Evolutionary conservation across 345 rosid genomes (phyloP).

Genomic region (Anacardium occidentale): DNA sequence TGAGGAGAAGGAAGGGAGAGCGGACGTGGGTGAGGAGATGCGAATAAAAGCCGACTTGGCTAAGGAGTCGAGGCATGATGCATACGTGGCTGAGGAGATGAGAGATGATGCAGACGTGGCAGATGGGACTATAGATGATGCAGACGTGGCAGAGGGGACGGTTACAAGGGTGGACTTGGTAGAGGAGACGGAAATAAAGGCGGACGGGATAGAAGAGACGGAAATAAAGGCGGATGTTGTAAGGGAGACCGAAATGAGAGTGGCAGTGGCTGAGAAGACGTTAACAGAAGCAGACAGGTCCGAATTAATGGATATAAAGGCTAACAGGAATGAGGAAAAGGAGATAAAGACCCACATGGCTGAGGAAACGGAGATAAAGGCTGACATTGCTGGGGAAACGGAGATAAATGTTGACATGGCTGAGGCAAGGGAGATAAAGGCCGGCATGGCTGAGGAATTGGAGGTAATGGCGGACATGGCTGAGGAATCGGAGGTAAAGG

Average conservation of each 20-base stretch:
- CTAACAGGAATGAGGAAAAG: constrained; percentile 17
- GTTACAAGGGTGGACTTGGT: constrained; percentile 9
- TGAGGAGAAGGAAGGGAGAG: neutral
- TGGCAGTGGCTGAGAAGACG: constrained; percentile 3
- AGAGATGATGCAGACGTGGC: constrained; percentile 17
- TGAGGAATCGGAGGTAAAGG: neutral
- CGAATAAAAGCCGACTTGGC: constrained; percentile 23
- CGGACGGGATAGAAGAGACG: constrained; percentile 17
- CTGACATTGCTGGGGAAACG: neutral
- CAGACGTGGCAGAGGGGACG: constrained; percentile 18
- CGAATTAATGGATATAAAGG: neutral
- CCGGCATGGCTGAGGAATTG: constrained; percentile 9
- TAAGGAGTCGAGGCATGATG: neutral
- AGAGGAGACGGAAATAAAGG: constrained; percentile 16
- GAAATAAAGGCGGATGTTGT: neutral
- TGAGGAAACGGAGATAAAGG: neutral
- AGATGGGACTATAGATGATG: constrained; percentile 8
- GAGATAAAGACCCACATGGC: constrained; percentile 24
- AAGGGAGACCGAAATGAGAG: constrained; percentile 21
- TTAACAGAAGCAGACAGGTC: no score
- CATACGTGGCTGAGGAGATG: constrained; percentile 2
- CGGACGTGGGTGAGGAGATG: constrained; percentile 4
- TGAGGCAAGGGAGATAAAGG: neutral
- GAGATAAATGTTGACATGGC: neutral
- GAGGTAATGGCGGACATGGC: constrained; percentile 17